Conservation (phyloP, 345 rosid species). For the Euphorbia lathyris region DNA sequence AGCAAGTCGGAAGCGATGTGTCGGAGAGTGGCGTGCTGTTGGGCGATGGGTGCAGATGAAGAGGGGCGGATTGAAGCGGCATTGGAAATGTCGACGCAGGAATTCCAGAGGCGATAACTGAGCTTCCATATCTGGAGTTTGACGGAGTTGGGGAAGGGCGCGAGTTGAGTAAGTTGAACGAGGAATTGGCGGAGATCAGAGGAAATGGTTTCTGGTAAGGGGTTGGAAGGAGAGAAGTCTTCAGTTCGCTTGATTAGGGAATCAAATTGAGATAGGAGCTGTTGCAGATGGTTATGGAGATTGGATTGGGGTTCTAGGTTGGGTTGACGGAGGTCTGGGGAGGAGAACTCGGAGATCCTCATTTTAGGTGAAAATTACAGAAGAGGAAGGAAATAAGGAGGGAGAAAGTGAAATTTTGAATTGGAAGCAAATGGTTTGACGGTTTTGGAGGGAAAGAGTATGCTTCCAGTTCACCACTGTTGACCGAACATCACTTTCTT, state of each 20-base stretch:
- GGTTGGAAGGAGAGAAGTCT: conserved; percentile 25
- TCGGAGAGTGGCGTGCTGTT: conserved; percentile 49
- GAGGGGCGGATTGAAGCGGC: conserved; percentile 39
- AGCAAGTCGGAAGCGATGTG: conserved; percentile 90
- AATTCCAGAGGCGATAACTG: conserved; percentile 91
- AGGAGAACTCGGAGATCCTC: conserved; percentile 81
- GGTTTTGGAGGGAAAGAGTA: conserved; percentile 8
- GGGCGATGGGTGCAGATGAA: conserved; percentile 14
- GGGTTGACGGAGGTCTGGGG: conserved; percentile 48
- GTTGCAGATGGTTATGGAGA: conserved; percentile 25
- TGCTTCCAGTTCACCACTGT: too few relatives aligned
- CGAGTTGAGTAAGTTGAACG: conserved; percentile 50
- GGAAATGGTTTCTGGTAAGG: conserved; percentile 45
- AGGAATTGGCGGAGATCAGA: conserved; percentile 52
- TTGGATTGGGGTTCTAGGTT: not conserved
- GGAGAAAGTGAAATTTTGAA: conserved; percentile 10
- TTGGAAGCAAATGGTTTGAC: not conserved
- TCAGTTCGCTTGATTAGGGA: conserved; percentile 59
- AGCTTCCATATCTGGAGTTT: conserved; percentile 84
- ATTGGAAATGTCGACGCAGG: conserved; percentile 87
- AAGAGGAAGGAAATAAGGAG: conserved; percentile 25
- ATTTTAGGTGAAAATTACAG: conserved; percentile 30
- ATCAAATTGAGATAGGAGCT: conserved; percentile 60
- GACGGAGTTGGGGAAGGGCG: conserved; percentile 59
- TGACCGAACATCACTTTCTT: too few relatives aligned